Evolutionary conservation across 208 protist genomes (phyloP).

Genomic region (Wallacemonas collosoma): DNA sequence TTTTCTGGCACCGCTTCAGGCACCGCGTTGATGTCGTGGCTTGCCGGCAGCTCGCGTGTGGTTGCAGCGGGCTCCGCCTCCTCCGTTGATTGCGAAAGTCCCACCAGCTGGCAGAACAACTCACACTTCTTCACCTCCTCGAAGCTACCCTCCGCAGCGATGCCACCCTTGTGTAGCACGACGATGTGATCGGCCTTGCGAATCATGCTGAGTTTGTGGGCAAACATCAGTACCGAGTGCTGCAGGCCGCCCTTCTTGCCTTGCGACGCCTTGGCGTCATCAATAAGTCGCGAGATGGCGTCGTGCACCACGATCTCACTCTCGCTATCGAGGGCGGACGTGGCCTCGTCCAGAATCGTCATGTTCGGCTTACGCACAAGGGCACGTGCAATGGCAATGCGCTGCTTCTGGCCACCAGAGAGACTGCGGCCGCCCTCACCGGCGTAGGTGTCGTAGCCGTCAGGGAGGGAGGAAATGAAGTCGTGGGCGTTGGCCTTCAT

Average conservation of each 20-base stretch:
- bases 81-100: conserved; percentile 28
- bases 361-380: conserved; percentile 86
- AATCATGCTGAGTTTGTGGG: conserved; percentile 89
- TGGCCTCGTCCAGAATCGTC: conserved; percentile 94
- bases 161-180: conserved; percentile 79
- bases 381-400: conserved; percentile 93
- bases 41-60: background rate
- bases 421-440: conserved; percentile 89
- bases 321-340: conserved; percentile 88
- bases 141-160: conserved; percentile 75
- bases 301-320: conserved; percentile 91
- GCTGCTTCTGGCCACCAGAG: conserved; percentile 94
- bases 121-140: conserved; percentile 58
- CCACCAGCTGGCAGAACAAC: conserved; percentile 73
- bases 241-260: conserved; percentile 34
- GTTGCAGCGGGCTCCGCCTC: background rate
- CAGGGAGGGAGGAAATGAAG: conserved; percentile 82
- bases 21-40: background rate
- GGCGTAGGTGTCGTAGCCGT: conserved; percentile 91
- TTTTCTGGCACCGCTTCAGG: background rate
- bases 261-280: conserved; percentile 47
- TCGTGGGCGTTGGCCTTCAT: conserved; percentile 88
- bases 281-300: conserved; percentile 75
- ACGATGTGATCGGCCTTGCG: conserved; percentile 86
- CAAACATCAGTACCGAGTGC: conserved; percentile 86